Percentiles rank a stretch among this genome's conserved stretches.
phyloP scores from a whole-genome alignment of 139 green algal species.

The Coelastrella sp. region DNA sequence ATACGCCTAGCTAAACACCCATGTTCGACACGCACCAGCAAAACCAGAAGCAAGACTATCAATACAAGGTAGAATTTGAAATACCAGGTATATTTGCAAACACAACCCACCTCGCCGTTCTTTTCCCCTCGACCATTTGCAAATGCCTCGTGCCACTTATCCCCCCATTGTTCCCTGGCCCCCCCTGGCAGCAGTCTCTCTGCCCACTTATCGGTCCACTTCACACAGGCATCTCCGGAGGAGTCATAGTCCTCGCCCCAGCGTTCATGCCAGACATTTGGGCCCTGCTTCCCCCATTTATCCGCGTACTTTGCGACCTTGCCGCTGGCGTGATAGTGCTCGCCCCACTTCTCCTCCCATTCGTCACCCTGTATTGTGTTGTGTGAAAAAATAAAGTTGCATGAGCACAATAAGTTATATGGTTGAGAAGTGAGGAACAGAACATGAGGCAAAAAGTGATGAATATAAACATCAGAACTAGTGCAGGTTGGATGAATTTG shows the following conservation, averaged over 20 bases:
- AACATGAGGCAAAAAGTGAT: background rate
- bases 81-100: background rate
- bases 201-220: slow-evolving; percentile 75
- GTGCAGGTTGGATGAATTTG: no score
- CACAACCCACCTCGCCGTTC: slow-evolving; percentile 74
- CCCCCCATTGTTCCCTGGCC: slow-evolving; percentile 80
- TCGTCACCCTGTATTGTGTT: slow-evolving; percentile 63
- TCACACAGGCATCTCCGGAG: slow-evolving; percentile 36
- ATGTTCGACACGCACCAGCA: background rate
- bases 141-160: slow-evolving; percentile 93
- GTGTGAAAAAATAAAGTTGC: background rate
- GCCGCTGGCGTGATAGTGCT: slow-evolving; percentile 75
- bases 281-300: slow-evolving; percentile 85
- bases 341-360: slow-evolving; percentile 94
- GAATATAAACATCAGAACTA: background rate
- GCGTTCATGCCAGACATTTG: slow-evolving; percentile 89
- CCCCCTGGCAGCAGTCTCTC: slow-evolving; percentile 70
- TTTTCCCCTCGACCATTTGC: slow-evolving; percentile 78
- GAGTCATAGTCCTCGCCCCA: slow-evolving; percentile 90
- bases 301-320: slow-evolving; percentile 83
- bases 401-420: background rate
- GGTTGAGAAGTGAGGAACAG: background rate
- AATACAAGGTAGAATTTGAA: background rate
- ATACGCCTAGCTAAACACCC: background rate
- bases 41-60: background rate